Conservation (phyloP, 169 alveolate species). For the Perkinsus marinus region DNA sequence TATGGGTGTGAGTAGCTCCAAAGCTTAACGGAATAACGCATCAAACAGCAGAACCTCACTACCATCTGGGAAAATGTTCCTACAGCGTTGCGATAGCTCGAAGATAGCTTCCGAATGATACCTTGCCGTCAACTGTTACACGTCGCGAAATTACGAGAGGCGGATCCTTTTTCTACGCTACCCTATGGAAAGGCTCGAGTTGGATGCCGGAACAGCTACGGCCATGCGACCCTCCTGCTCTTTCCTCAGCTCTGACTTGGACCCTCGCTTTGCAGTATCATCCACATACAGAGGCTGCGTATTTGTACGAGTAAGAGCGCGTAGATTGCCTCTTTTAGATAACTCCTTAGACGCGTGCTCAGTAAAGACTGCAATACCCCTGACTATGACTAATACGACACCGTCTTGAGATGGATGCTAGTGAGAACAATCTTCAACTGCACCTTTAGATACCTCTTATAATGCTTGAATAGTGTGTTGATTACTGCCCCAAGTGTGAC, state of each 20-base stretch:
- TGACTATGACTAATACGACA: constrained; percentile 1
- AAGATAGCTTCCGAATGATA: too few relatives aligned
- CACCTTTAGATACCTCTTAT: constrained; percentile 35
- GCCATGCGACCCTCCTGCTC: background rate
- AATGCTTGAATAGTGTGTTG: constrained; percentile 25
- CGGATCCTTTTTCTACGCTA: too few relatives aligned
- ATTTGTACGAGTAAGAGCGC: background rate
- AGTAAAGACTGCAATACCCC: background rate
- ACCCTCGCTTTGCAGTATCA: background rate
- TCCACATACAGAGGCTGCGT: background rate
- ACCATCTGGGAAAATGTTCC: too few relatives aligned
- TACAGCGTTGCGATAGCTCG: too few relatives aligned
- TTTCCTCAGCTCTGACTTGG: background rate
- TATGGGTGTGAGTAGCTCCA: too few relatives aligned
- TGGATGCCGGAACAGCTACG: background rate
- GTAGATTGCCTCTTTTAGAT: background rate
- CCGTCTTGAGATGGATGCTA: constrained; percentile 36
- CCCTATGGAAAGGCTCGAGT: too few relatives aligned
- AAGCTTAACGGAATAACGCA: too few relatives aligned
- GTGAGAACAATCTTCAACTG: constrained; percentile 36
- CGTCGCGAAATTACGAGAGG: too few relatives aligned
- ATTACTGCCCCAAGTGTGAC: constrained; percentile 21
- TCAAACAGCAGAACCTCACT: too few relatives aligned
- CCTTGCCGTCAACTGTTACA: too few relatives aligned
- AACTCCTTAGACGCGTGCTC: background rate